Evolutionary conservation across 2,329 filamentous ascomycete genomes (phyloP), one percentile per base, ranked within the genome.

Genomic region (Colletotrichum liaoningense): DNA sequence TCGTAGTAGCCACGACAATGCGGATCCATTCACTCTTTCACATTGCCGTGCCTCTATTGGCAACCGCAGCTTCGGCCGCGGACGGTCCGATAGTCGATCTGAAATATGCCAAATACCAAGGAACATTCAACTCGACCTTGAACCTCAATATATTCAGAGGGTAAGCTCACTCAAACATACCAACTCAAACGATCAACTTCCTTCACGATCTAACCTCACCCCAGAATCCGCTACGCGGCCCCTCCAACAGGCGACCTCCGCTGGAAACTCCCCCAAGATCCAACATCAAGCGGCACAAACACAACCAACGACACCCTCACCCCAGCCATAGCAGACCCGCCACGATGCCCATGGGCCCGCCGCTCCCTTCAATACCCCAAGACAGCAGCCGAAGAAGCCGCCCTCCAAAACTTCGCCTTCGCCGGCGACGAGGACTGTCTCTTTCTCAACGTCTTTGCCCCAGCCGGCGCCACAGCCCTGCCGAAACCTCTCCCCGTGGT

Each of bases 401-500:
- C 49, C 9, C 49, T 72, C 9, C 24, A 7, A 14, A 14, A n/a
- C 7, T 68, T 68, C 19, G 56, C 67, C 46, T 52, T 72, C 4
- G 35, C 0, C 5, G 59, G 59, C 8, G 42, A 63, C 19, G 59
- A 63, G 11, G 59, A 63, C 38, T 63, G 59, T 22, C 59, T 63
- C n/a, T 63, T 63, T 2, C 8, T 63, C 11, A 63, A 63, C 8
- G 42, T 63, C 1, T 63, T 63, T 4, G 42, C 59, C 6, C 59
- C 59, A 0, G 59, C 59, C 5, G 62, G 38, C 4, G 75, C 14
- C 5, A 7, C 38, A 1, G 2, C 16, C 2, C 38, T 7, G 38
- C 38, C 77, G 1, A 62, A 72, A 3, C 12, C 63, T 5, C 75
- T 75, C 0, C 67, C 69, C n/a, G 66, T 75, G 1, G 46, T 72